These are phyloP conservation scores for Phellinidium pouzarii DNA, from an alignment of 1,284 basidiomycete species.

Conservation along the genomic window DNA sequence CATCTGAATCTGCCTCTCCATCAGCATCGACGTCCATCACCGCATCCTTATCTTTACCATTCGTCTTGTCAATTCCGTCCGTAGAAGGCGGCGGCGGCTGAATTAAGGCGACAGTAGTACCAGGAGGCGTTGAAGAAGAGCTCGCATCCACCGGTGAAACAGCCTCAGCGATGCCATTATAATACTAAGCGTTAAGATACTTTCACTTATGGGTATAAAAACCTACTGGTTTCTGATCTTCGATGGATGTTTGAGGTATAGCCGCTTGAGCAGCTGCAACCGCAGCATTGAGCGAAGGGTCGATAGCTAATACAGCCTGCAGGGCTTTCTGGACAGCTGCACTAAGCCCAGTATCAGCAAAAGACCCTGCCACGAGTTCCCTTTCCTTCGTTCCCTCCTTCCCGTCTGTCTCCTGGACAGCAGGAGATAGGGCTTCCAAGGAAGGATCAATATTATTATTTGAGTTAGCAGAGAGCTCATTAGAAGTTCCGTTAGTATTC, in stretches of 20 bases:
- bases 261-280: background rate
- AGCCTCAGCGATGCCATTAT: background rate
- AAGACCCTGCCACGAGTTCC: background rate
- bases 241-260: background rate
- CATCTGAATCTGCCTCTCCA: slow-evolving; percentile 10
- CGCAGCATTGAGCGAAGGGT: slow-evolving; percentile 1
- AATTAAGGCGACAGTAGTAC: background rate
- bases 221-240: background rate
- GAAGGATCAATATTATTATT: slow-evolving; percentile 9
- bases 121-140: background rate
- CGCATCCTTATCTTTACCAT: background rate
- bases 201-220: background rate
- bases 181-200: background rate
- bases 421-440: background rate
- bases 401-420: background rate
- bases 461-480: background rate
- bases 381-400: background rate
- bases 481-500: background rate
- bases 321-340: slow-evolving; percentile 14
- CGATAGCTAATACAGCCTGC: slow-evolving; percentile 16
- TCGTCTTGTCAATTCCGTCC: background rate
- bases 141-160: background rate
- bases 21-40: slow-evolving; percentile 11
- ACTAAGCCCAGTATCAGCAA: slow-evolving; percentile 1
- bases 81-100: background rate